Conservation (phyloP, 73 alveolate species). For the Breviolum minutum region DNA sequence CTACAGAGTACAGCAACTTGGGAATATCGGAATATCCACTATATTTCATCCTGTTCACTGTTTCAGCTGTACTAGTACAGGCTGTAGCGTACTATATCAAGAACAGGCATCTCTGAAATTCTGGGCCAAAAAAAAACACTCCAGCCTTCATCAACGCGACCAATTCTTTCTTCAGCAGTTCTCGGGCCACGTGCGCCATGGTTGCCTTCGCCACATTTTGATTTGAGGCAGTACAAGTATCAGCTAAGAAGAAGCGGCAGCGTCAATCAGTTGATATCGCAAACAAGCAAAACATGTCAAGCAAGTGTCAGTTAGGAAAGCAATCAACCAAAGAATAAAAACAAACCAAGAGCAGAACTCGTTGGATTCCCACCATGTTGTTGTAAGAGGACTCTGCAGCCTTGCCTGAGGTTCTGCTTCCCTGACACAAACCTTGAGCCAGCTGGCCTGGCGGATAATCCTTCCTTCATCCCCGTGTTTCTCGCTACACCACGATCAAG, state of each 20-base stretch:
- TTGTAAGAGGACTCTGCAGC: neutral
- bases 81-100: no score
- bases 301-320: neutral
- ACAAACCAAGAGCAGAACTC: no score
- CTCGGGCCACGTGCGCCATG: conserved; percentile 95
- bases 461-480: neutral
- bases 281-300: neutral
- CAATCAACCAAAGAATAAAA: no score
- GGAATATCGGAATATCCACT: no score
- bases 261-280: neutral
- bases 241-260: neutral
- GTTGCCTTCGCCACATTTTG: neutral
- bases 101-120: no score
- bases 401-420: neutral
- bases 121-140: neutral
- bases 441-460: neutral
- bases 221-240: no score
- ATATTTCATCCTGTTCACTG: neutral
- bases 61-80: no score
- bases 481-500: no score
- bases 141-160: conserved; percentile 86
- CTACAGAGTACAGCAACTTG: no score
- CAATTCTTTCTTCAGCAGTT: conserved; percentile 85
- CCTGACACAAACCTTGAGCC: neutral
- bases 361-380: neutral